phyloP scores from a whole-genome alignment of 2,329 filamentous ascomycete genomes.

The Fusarium agapanthi region DNA sequence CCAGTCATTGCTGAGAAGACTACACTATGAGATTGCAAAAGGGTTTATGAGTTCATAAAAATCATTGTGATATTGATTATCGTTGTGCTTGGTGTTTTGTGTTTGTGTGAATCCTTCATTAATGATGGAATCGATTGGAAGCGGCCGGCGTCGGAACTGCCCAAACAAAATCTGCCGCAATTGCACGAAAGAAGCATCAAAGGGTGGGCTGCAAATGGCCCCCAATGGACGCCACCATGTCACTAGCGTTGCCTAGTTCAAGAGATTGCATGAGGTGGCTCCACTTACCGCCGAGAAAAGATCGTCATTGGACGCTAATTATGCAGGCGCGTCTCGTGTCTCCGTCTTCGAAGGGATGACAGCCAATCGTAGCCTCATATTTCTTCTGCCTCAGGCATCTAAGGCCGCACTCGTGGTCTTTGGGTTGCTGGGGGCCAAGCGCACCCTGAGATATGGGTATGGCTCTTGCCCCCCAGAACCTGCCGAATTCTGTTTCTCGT shows the following conservation, averaged over 20 bases:
- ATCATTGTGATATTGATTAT: neutral
- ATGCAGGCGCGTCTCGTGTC: conserved; percentile 38
- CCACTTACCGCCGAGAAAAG: conserved; percentile 1
- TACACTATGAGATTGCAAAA: neutral
- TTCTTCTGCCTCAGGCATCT: conserved; percentile 40
- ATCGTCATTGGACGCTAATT: conserved; percentile 29
- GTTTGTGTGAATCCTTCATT: neutral
- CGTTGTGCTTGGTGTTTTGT: neutral
- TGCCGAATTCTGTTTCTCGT: conserved; percentile 38
- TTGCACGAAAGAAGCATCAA: conserved; percentile 3
- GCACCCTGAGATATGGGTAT: conserved; percentile 40
- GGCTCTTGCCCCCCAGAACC: conserved; percentile 38
- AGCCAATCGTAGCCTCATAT: conserved; percentile 28
- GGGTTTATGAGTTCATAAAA: neutral
- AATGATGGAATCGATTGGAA: conserved; percentile 24
- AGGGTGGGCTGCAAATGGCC: conserved; percentile 3
- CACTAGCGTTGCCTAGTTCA: conserved; percentile 6
- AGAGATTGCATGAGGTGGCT: conserved; percentile 22
- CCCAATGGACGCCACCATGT: conserved; percentile 14
- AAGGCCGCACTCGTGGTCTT: conserved; percentile 31
- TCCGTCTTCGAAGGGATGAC: neutral
- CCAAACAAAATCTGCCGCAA: conserved; percentile 28
- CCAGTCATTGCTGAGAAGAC: neutral
- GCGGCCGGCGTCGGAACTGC: conserved; percentile 14
- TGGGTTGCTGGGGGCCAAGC: conserved; percentile 34